Evolutionary conservation across 1,284 basidiomycete species (phyloP).

Genomic region (Phlebopus sp.): DNA sequence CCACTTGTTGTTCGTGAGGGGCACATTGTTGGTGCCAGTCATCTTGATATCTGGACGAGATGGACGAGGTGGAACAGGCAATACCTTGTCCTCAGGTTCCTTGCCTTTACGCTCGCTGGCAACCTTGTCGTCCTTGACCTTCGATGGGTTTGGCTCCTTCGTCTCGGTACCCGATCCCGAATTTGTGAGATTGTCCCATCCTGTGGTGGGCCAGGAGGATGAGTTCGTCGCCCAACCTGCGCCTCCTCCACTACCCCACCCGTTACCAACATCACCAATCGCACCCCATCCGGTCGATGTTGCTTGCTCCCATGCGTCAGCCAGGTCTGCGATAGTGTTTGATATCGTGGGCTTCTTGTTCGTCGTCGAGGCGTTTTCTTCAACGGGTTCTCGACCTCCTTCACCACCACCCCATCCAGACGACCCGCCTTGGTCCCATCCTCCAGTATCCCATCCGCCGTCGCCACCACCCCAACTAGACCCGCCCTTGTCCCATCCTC

Average conservation of each 20-base stretch:
- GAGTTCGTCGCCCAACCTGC: background rate
- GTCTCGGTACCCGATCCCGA: background rate
- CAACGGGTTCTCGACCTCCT: constrained; percentile 7
- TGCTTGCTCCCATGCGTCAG: constrained; percentile 1
- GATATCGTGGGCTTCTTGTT: background rate
- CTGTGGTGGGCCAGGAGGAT: background rate
- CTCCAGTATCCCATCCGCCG: background rate
- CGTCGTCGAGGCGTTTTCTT: constrained; percentile 4
- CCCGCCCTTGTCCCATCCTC: background rate
- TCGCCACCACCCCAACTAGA: background rate
- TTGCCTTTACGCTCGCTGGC: too few relatives aligned
- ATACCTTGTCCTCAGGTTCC: constrained; percentile 10
- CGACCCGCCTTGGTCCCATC: constrained; percentile 4
- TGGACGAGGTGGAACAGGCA: constrained; percentile 25
- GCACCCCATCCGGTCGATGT: background rate
- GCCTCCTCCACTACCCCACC: constrained; percentile 6
- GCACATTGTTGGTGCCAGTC: constrained; percentile 26
- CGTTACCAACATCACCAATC: background rate
- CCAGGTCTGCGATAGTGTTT: background rate
- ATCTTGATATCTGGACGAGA: constrained; percentile 6
- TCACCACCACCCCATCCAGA: background rate
- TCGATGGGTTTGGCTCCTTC: too few relatives aligned
- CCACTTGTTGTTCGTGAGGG: constrained; percentile 19
- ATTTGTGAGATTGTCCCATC: background rate
- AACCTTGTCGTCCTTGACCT: too few relatives aligned